Base-by-base conservation (phyloP, 1,139 yeast genomes). In the Blastobotrys proliferans region DNA sequence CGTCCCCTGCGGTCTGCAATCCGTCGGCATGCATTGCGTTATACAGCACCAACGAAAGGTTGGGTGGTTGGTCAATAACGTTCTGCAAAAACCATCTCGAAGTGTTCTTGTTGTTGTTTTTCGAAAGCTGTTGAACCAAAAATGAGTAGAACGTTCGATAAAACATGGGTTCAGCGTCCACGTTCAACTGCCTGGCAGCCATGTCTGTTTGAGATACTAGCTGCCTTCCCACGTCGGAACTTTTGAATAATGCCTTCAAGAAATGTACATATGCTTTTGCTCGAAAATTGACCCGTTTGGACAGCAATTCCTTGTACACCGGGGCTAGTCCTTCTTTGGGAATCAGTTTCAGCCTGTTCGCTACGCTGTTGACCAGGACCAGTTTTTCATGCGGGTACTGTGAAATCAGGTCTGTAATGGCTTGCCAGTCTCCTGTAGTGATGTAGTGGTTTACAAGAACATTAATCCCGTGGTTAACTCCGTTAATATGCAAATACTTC, bases 11-110 rank as follows among this genome's bases (percentile, higher is more conserved):
- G 4, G 51, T 49, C 5, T 43, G 41, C 35, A 56, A 46, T n/a
- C 57, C 55, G 14, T 55, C 60, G 21, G 49, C 25, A 21, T 56
- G 55, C 11, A 54, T 45, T 2, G 56, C 56, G 6, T 55, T 44
- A 18, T 47, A 37, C 28, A 57, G 36, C 3, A 54, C 43, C 17
- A 51, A 16, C 9, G n/a, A n/a, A n/a, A n/a, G n/a, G n/a, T n/a
- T n/a, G n/a, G n/a, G n/a, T n/a, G n/a, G n/a, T n/a, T n/a, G n/a
- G n/a, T n/a, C n/a, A n/a, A n/a, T n/a, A n/a, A n/a, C 38, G 25
- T 48, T 40, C 25, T 53, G 52, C 21, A 54, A 39, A 11, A 52
- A 29, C 52, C 53, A 51, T 3, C 45, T 45, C 1, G 54, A 22
- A 6, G 44, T 44, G 11, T 47, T 19, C n/a, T 44, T 47, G 10